Percentiles rank a stretch among this genome's conserved stretches.
Conservation (phyloP, 2,329 filamentous ascomycete species). For the Fusarium subtropicale region DNA sequence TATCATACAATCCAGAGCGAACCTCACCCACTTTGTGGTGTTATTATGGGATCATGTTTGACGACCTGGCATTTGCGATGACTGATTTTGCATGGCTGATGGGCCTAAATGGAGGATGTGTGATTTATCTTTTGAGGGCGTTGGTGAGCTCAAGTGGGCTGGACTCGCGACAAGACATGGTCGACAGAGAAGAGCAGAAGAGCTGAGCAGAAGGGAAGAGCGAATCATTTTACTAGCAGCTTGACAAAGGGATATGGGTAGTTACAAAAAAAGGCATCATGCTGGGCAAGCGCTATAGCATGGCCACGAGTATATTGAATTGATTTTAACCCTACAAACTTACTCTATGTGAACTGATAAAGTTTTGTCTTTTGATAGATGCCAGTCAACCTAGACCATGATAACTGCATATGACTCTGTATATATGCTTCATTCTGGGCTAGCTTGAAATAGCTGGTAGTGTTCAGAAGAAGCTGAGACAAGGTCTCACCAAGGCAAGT, state of each 20-base stretch:
- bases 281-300: constrained; percentile 44
- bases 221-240: constrained; percentile 41
- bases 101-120: constrained; percentile 45
- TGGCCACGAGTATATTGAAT: constrained; percentile 42
- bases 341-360: neutral
- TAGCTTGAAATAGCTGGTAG: neutral
- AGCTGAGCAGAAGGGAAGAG: constrained; percentile 40
- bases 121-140: constrained; percentile 45
- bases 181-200: constrained; percentile 38
- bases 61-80: constrained; percentile 49
- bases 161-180: constrained; percentile 40
- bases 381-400: neutral
- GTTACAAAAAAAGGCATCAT: constrained; percentile 45
- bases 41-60: constrained; percentile 50
- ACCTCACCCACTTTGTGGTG: constrained; percentile 39
- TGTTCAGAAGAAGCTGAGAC: neutral
- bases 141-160: constrained; percentile 50
- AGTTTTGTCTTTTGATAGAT: neutral
- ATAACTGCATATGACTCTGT: neutral
- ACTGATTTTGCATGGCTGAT: constrained; percentile 46
- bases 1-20: constrained; percentile 44
- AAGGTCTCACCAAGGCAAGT: neutral
- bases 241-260: constrained; percentile 42
- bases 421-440: neutral
- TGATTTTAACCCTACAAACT: constrained; percentile 21